These are phyloP conservation scores for Musa balbisiana DNA, from an alignment of 202 grass and related monocot species.

Conservation along the genomic window DNA sequence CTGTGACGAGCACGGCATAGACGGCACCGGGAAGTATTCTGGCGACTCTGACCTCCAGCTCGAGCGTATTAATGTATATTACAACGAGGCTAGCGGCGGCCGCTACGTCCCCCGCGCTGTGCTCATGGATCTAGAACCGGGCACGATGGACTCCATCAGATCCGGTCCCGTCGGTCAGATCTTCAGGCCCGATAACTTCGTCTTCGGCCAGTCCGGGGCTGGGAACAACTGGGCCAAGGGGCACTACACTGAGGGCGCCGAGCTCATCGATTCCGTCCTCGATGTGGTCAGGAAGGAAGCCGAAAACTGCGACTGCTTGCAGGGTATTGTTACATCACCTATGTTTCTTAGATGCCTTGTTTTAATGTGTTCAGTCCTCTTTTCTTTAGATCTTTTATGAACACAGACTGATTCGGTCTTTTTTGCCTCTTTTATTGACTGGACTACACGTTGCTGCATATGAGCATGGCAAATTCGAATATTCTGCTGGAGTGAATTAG, in stretches of 20 bases:
- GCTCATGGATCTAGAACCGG: conserved; percentile 24
- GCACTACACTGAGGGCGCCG: conserved; percentile 22
- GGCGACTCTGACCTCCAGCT: conserved; percentile 22
- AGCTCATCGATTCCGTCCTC: conserved; percentile 20
- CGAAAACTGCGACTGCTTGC: conserved; percentile 25
- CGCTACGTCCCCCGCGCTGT: conserved; percentile 18
- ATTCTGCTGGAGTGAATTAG: neutral
- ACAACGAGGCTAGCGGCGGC: conserved; percentile 17
- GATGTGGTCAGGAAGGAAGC: conserved; percentile 24
- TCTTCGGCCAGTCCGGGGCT: conserved; percentile 20
- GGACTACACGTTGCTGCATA: too few relatives aligned
- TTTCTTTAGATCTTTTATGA: neutral
- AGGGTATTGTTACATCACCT: conserved; percentile 1
- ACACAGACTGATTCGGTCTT: neutral
- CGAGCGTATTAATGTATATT: conserved; percentile 23
- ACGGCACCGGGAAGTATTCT: conserved; percentile 16
- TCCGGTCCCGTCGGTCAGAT: conserved; percentile 16
- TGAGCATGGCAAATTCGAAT: too few relatives aligned
- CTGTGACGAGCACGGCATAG: conserved; percentile 23
- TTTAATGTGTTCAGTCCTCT: neutral
- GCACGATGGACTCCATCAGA: conserved; percentile 22
- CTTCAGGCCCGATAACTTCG: conserved; percentile 23
- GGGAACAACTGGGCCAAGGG: conserved; percentile 27
- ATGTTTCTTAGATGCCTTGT: too few relatives aligned
- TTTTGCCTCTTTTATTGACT: neutral